A percentile compares a stretch with the other conserved stretches of the same genome.
Conservation (phyloP, 768 basidiomycete genomes). For the Arthromyces matolae region DNA sequence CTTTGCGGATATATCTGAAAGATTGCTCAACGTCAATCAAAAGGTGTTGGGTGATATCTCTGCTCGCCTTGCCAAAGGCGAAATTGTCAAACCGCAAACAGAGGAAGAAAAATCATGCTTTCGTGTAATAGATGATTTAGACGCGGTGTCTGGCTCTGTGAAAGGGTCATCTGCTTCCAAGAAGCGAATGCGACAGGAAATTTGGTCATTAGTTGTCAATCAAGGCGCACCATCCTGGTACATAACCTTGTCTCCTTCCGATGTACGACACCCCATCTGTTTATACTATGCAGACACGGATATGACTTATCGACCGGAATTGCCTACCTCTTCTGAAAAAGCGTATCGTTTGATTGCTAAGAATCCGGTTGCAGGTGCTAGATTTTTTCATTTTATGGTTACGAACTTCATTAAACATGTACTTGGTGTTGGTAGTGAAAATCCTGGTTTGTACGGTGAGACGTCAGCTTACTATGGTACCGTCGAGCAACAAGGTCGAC, state of each 20-base stretch:
- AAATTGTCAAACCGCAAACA: slow-evolving; percentile 20
- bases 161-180: slow-evolving; percentile 25
- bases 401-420: slow-evolving; percentile 23
- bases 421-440: slow-evolving; percentile 16
- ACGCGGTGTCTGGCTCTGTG: slow-evolving; percentile 30
- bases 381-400: slow-evolving; percentile 31
- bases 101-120: slow-evolving; percentile 34
- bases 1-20: slow-evolving; percentile 24
- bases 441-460: slow-evolving; percentile 26
- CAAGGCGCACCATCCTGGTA: slow-evolving; percentile 31
- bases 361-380: slow-evolving; percentile 26
- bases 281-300: slow-evolving; percentile 30
- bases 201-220: slow-evolving; percentile 25
- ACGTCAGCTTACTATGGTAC: slow-evolving; percentile 29
- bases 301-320: slow-evolving; percentile 15
- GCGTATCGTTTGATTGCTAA: slow-evolving; percentile 4
- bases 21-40: slow-evolving; percentile 15
- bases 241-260: slow-evolving; percentile 30
- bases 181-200: slow-evolving; percentile 27
- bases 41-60: background rate
- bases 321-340: background rate
- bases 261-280: slow-evolving; percentile 27
- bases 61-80: slow-evolving; percentile 19
- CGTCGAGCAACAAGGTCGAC: slow-evolving; percentile 28
- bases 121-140: slow-evolving; percentile 28